Conservation (phyloP, 2,329 filamentous ascomycete species). For the Dryadomyces quercus-mongolicae region DNA sequence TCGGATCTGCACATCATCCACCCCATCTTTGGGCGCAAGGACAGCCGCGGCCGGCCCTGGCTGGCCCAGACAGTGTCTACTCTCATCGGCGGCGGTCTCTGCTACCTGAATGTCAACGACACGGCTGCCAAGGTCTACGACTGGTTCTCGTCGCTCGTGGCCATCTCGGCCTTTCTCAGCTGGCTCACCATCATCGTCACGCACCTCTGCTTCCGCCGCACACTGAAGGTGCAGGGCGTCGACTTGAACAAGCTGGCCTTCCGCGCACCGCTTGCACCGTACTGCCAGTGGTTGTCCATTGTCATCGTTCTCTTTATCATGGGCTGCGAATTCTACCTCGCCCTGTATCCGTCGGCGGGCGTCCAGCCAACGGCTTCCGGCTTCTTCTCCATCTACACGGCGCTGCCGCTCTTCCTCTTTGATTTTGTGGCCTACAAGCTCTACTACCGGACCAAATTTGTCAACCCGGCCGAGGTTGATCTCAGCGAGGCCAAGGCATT, state of each 20-base stretch:
- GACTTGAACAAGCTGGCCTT: constrained; percentile 45
- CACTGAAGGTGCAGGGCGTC: constrained; percentile 41
- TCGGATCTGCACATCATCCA: constrained; percentile 64
- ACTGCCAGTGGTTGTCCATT: constrained; percentile 19
- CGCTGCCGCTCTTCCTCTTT: constrained; percentile 31
- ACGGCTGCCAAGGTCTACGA: constrained; percentile 50
- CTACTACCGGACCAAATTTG: constrained; percentile 30
- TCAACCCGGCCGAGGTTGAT: constrained; percentile 41
- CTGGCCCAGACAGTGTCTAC: constrained; percentile 47
- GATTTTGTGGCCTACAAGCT: constrained; percentile 52
- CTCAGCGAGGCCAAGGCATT: constrained; percentile 3
- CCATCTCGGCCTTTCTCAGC: constrained; percentile 55
- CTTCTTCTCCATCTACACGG: constrained; percentile 46
- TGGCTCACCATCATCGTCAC: constrained; percentile 55
- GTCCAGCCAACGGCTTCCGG: constrained; percentile 48
- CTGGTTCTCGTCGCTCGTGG: constrained; percentile 61
- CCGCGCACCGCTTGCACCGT: constrained; percentile 22
- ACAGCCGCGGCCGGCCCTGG: constrained; percentile 48
- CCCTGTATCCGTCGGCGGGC: constrained; percentile 31
- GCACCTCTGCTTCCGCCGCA: constrained; percentile 52
- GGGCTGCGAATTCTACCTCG: constrained; percentile 42
- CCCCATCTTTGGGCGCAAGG: constrained; percentile 52
- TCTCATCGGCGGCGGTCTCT: constrained; percentile 48
- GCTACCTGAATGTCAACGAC: constrained; percentile 52
- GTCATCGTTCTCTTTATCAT: constrained; percentile 34